Conservation (phyloP, 2,329 filamentous ascomycete species). For the Fusarium avenaceum region DNA sequence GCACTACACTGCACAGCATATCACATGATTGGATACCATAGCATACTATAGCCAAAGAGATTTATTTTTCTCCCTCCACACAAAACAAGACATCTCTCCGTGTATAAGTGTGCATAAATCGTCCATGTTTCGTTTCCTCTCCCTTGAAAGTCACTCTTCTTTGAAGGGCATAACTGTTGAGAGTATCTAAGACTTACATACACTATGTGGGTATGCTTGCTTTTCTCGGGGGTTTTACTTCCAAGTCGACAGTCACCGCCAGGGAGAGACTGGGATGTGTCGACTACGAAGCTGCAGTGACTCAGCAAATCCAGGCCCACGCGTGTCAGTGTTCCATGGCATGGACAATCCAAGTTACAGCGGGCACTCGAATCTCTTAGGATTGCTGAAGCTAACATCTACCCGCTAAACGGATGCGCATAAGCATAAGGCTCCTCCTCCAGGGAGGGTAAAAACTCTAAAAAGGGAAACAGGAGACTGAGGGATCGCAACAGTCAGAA, state of each 20-base stretch:
- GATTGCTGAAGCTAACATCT: conserved; percentile 7
- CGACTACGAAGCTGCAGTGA: conserved; percentile 21
- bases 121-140: conserved; percentile 12
- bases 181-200: conserved; percentile 7
- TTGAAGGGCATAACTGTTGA: conserved; percentile 13
- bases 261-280: conserved; percentile 23
- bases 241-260: conserved; percentile 30
- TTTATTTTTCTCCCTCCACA: conserved; percentile 43
- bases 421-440: no score
- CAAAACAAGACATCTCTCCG: conserved; percentile 36
- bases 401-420: neutral
- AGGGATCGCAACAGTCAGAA: conserved; percentile 13
- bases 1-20: conserved; percentile 48
- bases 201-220: conserved; percentile 31
- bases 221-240: conserved; percentile 40
- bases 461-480: neutral
- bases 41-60: conserved; percentile 49
- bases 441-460: conserved; percentile 6
- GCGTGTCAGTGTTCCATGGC: conserved; percentile 4
- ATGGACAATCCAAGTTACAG: conserved; percentile 7
- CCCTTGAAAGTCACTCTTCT: conserved; percentile 14
- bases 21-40: conserved; percentile 49
- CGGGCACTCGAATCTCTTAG: neutral
- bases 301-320: conserved; percentile 20
- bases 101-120: conserved; percentile 21